Evolutionary conservation across 495 filamentous ascomycete species (phyloP), one percentile per base, ranked within the genome.

Genomic region (Penicillium odoratum): DNA sequence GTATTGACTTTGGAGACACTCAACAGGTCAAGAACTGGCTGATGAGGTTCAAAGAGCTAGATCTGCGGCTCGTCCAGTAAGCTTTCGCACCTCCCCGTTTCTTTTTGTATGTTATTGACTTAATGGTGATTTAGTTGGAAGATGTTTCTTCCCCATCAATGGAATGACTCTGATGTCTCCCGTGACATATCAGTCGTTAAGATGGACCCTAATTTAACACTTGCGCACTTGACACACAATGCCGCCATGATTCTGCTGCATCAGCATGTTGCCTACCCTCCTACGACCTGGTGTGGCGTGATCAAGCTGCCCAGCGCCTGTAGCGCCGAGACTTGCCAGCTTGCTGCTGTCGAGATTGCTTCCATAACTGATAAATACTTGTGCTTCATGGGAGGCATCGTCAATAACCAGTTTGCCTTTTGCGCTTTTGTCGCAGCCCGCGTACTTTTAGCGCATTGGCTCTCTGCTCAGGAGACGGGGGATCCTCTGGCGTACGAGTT

Each of bases 221-320:
- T 64, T 5, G 54, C 61, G 0, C 61, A 64, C 48, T 11, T 79
- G 40, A 79, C 75, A 1, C 77, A 80, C 42, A 80, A 80, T 40
- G 70, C 77, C 15, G 69, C 76, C 3, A 72, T 75, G 60, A 74
- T 80, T 26, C 59, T 78, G 0, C 58, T 80, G 1, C 77, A 80
- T 40, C 77, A 80, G 46, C 59, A 60, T 1, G 78, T 80, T 43
- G 76, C 75, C 3, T 80, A 74, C 43, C 75, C 75, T 6, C 59
- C 69, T 0, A 33, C 61, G 7, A 67, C 70, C 11, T 78, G 74
- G 76, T 10, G 7, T 5, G 52, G 54, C 31, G 47, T 63, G 1
- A 65, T 73, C 10, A 64, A 61, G 18, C 62, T 78, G 3, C 76
- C 77, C 5, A 73, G 65, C 29, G 43, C 61, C 6, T 76, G 62